Conservation (phyloP, 768 basidiomycete genomes). For the Tubosaeta sp. region DNA sequence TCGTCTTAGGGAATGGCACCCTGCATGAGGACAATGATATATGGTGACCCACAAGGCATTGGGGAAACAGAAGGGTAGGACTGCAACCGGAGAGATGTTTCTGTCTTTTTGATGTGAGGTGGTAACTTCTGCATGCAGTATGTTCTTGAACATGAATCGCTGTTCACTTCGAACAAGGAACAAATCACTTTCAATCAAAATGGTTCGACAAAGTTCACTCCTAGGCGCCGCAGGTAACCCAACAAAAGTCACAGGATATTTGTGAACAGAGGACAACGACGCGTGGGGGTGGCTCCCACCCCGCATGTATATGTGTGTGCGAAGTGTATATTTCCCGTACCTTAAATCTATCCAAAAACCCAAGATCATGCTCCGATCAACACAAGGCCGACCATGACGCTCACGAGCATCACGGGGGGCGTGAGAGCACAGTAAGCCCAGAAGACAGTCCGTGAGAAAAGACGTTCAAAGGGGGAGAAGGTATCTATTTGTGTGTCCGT, state of each 20-base stretch:
- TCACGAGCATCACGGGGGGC: constrained; percentile 74
- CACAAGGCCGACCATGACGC: constrained; percentile 71
- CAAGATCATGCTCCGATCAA: constrained; percentile 46
- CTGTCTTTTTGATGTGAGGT: too few relatives aligned
- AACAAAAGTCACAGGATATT: not conserved
- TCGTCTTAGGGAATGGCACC: not conserved
- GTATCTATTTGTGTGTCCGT: not conserved
- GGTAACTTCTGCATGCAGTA: too few relatives aligned
- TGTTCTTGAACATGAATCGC: too few relatives aligned
- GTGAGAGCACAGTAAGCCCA: constrained; percentile 90
- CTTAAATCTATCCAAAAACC: not conserved
- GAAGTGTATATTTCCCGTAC: not conserved
- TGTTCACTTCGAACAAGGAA: not conserved
- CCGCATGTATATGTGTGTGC: too few relatives aligned
- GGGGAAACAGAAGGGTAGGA: too few relatives aligned
- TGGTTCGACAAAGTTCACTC: too few relatives aligned
- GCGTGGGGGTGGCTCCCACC: not conserved
- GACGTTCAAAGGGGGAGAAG: constrained; percentile 62
- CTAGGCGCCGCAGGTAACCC: not conserved
- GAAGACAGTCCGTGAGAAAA: constrained; percentile 88
- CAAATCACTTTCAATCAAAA: too few relatives aligned
- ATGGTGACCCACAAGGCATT: too few relatives aligned
- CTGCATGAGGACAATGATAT: too few relatives aligned
- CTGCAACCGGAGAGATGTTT: too few relatives aligned
- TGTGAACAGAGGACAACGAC: not conserved